phyloP scores from a whole-genome alignment of 305 asterid genomes.

The Rubia tinctorum region DNA sequence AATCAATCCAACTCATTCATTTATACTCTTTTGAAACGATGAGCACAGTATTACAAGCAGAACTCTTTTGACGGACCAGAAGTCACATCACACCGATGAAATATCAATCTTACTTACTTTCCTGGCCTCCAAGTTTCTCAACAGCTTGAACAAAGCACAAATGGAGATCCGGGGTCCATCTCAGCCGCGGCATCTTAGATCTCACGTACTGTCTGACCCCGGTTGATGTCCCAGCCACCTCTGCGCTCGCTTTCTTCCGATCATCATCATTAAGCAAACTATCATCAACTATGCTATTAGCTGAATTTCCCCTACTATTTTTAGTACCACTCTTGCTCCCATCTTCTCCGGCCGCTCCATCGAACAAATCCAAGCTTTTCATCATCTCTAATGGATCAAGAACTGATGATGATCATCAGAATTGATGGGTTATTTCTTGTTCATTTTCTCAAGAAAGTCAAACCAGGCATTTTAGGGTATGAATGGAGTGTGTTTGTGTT shows the following conservation, averaged over 20 bases:
- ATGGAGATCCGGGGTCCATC: slow-evolving; percentile 49
- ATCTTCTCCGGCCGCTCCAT: slow-evolving; percentile 9
- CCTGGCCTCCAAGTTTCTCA: slow-evolving; percentile 39
- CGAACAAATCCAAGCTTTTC: neutral
- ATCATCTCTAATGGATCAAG: slow-evolving; percentile 1
- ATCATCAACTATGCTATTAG: slow-evolving; percentile 17
- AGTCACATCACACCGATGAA: neutral
- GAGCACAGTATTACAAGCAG: neutral
- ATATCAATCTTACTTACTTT: slow-evolving; percentile 26
- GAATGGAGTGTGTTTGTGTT: neutral
- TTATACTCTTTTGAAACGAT: neutral
- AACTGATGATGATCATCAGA: neutral
- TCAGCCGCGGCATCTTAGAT: slow-evolving; percentile 41
- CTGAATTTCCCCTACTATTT: slow-evolving; percentile 19
- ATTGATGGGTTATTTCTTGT: neutral
- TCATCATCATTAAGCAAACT: neutral
- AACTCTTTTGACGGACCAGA: neutral
- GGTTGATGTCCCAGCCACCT: neutral
- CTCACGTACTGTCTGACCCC: slow-evolving; percentile 36
- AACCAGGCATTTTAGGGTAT: neutral
- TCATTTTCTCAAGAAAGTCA: neutral
- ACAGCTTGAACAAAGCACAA: slow-evolving; percentile 37
- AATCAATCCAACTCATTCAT: neutral
- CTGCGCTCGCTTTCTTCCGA: slow-evolving; percentile 9
- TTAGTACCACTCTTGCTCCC: slow-evolving; percentile 6